Percentiles rank a stretch among this genome's conserved stretches.
Conservation (phyloP, 495 filamentous ascomycete genomes). For the Venustampulla echinocandica region DNA sequence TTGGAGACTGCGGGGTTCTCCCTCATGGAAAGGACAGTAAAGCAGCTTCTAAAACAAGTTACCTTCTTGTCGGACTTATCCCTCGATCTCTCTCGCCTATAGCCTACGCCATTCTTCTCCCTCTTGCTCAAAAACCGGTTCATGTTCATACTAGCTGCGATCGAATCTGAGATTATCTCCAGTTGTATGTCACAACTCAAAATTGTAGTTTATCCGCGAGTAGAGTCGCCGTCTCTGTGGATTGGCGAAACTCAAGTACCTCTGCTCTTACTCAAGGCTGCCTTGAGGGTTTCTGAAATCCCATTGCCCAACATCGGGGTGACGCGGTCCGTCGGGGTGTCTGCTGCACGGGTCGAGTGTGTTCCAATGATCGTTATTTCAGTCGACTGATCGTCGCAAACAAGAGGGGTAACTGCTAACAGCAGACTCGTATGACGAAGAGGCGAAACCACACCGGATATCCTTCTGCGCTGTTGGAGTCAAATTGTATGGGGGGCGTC, state of each 20-base stretch:
- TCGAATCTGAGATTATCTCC: too few relatives aligned
- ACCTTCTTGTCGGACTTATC: slow-evolving; percentile 32
- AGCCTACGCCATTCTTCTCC: slow-evolving; percentile 51
- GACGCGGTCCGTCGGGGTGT: neutral
- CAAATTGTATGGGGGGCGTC: too few relatives aligned
- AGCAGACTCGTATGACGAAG: too few relatives aligned
- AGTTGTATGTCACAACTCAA: too few relatives aligned
- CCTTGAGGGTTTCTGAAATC: slow-evolving; percentile 5
- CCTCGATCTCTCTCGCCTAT: slow-evolving; percentile 33
- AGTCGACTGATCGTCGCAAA: too few relatives aligned
- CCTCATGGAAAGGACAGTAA: slow-evolving; percentile 7
- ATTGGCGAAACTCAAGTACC: too few relatives aligned
- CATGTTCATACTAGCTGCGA: slow-evolving; percentile 32
- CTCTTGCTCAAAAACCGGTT: slow-evolving; percentile 65
- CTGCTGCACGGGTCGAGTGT: neutral
- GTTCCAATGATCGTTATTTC: too few relatives aligned
- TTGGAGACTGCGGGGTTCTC: slow-evolving; percentile 18
- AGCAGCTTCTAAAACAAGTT: slow-evolving; percentile 3
- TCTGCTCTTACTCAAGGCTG: slow-evolving; percentile 12
- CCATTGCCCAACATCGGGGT: slow-evolving; percentile 3
- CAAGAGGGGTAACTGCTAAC: too few relatives aligned
- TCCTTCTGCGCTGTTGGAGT: too few relatives aligned
- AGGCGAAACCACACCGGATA: too few relatives aligned
- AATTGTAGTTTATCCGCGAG: too few relatives aligned
- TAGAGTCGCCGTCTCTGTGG: too few relatives aligned